phyloP scores from a whole-genome alignment of 1,139 yeast genomes.

The Pichia terricola region DNA sequence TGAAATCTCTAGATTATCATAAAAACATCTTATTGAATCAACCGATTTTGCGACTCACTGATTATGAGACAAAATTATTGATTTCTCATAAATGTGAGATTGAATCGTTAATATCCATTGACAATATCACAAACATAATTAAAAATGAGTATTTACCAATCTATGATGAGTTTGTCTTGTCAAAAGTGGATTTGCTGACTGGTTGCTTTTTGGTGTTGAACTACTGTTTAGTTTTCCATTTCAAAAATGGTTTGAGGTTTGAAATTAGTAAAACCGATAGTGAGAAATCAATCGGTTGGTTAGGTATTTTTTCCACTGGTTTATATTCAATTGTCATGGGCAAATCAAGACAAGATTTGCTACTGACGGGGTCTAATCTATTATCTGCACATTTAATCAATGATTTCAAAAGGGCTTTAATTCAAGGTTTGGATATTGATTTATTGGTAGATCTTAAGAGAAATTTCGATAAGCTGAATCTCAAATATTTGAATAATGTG shows the following conservation, averaged over 20 bases:
- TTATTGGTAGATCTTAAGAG: slow-evolving; percentile 6
- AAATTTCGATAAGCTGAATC: slow-evolving; percentile 4
- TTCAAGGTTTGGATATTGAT: slow-evolving; percentile 1
- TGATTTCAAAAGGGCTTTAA: slow-evolving; percentile 3
- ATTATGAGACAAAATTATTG: slow-evolving; percentile 1
- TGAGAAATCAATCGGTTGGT: slow-evolving; percentile 4
- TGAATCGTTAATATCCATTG: slow-evolving; percentile 1
- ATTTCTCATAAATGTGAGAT: slow-evolving; percentile 5
- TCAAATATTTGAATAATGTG: slow-evolving; percentile 1
- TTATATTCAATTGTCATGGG: slow-evolving; percentile 10
- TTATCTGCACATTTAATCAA: slow-evolving; percentile 2
- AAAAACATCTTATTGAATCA: slow-evolving; percentile 8
- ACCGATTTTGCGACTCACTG: slow-evolving; percentile 1
- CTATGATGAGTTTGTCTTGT: slow-evolving; percentile 1
- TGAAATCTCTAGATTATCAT: slow-evolving; percentile 4
- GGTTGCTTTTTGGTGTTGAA: slow-evolving; percentile 7
- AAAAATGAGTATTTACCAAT: slow-evolving; percentile 5
- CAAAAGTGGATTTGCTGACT: background rate
- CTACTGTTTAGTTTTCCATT: slow-evolving; percentile 9
- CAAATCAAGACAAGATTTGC: background rate
- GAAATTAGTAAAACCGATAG: slow-evolving; percentile 7
- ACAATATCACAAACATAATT: slow-evolving; percentile 4
- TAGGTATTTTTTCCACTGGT: slow-evolving; percentile 11
- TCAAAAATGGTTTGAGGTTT: slow-evolving; percentile 6
- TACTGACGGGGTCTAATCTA: background rate